Evolutionary conservation across 2,329 filamentous ascomycete species (phyloP).

Genomic region (Ceratocystis smalleyi): DNA sequence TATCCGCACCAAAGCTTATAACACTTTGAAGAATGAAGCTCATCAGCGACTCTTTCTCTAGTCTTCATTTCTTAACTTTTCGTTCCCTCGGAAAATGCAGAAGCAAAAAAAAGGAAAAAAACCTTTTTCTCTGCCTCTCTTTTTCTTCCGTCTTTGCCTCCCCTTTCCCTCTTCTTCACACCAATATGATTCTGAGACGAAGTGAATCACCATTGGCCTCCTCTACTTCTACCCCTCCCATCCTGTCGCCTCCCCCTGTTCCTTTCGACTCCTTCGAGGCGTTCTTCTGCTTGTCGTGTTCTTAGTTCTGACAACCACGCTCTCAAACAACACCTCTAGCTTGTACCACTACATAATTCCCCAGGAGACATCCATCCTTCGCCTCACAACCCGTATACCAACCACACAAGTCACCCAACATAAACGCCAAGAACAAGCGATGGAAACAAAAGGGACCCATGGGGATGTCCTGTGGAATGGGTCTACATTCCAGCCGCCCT

Average conservation of each 20-base stretch:
- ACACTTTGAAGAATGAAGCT: not conserved
- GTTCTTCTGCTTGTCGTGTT: not conserved
- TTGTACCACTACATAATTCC: not conserved
- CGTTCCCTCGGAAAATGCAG: too few relatives aligned
- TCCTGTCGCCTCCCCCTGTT: slow-evolving; percentile 5
- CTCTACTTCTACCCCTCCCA: not conserved
- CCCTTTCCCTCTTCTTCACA: not conserved
- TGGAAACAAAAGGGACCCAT: not conserved
- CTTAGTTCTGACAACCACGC: not conserved
- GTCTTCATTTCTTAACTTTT: not conserved
- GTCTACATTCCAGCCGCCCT: not conserved
- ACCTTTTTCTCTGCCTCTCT: not conserved
- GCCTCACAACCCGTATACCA: not conserved
- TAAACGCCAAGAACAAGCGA: not conserved
- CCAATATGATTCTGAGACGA: slow-evolving; percentile 2
- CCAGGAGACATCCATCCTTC: not conserved
- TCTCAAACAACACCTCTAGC: not conserved
- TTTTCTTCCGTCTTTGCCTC: not conserved
- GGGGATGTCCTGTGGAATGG: not conserved
- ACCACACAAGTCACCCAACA: not conserved
- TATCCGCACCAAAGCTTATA: not conserved
- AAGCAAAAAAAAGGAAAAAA: too few relatives aligned
- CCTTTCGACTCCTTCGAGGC: slow-evolving; percentile 3
- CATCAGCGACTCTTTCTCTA: not conserved
- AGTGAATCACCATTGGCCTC: not conserved